These are phyloP conservation scores for Aspergillus ellipticus DNA, from an alignment of 495 filamentous ascomycete species.

Conservation along the genomic window DNA sequence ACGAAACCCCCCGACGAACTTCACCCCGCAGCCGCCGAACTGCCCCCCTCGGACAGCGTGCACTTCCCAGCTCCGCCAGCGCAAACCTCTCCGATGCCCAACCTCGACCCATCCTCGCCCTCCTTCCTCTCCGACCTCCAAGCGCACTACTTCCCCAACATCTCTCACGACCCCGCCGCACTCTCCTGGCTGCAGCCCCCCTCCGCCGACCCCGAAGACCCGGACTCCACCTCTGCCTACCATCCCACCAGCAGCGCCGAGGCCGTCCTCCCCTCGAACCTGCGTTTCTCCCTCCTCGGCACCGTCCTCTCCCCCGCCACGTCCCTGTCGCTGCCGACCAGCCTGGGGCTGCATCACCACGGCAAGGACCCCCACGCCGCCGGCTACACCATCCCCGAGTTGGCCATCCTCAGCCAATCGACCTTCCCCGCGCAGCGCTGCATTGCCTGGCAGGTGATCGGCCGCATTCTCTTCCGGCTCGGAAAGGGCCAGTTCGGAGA, in stretches of 20 bases:
- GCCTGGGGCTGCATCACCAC: slow-evolving; percentile 87
- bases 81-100: slow-evolving; percentile 46
- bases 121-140: slow-evolving; percentile 82
- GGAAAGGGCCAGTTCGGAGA: slow-evolving; percentile 75
- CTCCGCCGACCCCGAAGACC: slow-evolving; percentile 54
- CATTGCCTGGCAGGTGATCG: slow-evolving; percentile 85
- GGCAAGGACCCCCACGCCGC: slow-evolving; percentile 89
- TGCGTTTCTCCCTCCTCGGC: slow-evolving; percentile 88
- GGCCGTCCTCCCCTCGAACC: slow-evolving; percentile 65
- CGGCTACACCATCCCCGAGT: slow-evolving; percentile 88
- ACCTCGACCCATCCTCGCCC: slow-evolving; percentile 77
- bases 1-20: slow-evolving; percentile 35
- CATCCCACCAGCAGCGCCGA: slow-evolving; percentile 62
- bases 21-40: slow-evolving; percentile 40
- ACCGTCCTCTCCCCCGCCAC: slow-evolving; percentile 69
- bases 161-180: slow-evolving; percentile 76
- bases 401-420: slow-evolving; percentile 77
- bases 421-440: slow-evolving; percentile 83
- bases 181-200: slow-evolving; percentile 86
- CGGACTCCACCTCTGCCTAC: slow-evolving; percentile 59
- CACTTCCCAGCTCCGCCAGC: slow-evolving; percentile 59
- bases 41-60: slow-evolving; percentile 39
- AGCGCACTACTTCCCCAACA: slow-evolving; percentile 84
- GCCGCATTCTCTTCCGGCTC: slow-evolving; percentile 77
- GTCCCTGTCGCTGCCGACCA: slow-evolving; percentile 65